A percentile compares a stretch with the other conserved stretches of the same genome.
phyloP scores from a whole-genome alignment of 805 yeast species.

The Komagataella phaffii region DNA sequence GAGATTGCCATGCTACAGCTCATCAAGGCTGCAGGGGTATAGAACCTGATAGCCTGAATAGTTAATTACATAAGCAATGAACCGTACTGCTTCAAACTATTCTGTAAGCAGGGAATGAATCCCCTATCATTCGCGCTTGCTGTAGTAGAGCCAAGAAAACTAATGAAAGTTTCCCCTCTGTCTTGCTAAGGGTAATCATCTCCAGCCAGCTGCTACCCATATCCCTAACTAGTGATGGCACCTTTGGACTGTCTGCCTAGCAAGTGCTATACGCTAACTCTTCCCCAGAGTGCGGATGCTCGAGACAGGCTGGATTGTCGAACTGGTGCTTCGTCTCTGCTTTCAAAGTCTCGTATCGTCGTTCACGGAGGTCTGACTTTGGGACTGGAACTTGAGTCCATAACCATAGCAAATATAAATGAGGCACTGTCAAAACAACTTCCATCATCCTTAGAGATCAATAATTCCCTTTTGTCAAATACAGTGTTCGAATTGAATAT shows the following conservation, averaged over 20 bases:
- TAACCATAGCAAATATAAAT: slow-evolving; percentile 25
- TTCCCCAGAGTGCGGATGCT: slow-evolving; percentile 36
- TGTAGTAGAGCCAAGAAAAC: background rate
- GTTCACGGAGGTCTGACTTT: slow-evolving; percentile 59
- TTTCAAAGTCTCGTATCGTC: slow-evolving; percentile 45
- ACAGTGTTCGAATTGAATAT: slow-evolving; percentile 51
- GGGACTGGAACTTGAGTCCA: slow-evolving; percentile 33
- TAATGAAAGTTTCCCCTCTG: background rate
- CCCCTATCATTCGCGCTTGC: background rate
- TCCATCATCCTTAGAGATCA: slow-evolving; percentile 5
- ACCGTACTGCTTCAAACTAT: too few species aligned
- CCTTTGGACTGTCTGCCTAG: slow-evolving; percentile 54
- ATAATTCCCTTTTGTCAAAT: slow-evolving; percentile 35
- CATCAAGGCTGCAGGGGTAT: background rate
- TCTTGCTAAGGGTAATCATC: background rate
- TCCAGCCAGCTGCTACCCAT: background rate
- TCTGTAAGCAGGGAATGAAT: too few species aligned
- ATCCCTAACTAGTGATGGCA: slow-evolving; percentile 27
- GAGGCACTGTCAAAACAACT: slow-evolving; percentile 21
- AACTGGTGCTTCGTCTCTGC: slow-evolving; percentile 52
- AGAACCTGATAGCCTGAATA: background rate
- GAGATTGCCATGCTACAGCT: background rate
- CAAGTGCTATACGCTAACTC: slow-evolving; percentile 38
- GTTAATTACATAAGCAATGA: too few species aligned
- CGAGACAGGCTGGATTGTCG: slow-evolving; percentile 44